These are phyloP conservation scores for Rhodotorula kratochvilovae DNA, from an alignment of 768 basidiomycete species.

Conservation along the genomic window DNA sequence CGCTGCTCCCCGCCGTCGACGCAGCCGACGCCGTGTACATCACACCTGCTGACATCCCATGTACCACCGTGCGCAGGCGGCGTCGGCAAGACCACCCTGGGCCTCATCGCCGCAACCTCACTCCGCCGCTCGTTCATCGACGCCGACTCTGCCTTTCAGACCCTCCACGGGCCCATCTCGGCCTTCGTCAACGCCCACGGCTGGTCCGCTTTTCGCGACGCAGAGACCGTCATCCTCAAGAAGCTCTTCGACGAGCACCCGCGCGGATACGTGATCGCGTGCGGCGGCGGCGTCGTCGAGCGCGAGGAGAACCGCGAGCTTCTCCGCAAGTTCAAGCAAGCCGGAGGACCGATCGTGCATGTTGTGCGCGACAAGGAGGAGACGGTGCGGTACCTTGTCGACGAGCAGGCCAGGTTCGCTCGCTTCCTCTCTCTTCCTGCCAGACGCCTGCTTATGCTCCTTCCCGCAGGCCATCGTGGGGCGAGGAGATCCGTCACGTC, in stretches of 20 bases:
- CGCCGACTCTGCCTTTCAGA: slow-evolving; percentile 71
- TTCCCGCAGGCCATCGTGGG: slow-evolving; percentile 26
- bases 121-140: slow-evolving; percentile 74
- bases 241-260: slow-evolving; percentile 60
- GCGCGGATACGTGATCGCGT: slow-evolving; percentile 68
- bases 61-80: slow-evolving; percentile 13
- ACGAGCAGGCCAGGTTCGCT: slow-evolving; percentile 34
- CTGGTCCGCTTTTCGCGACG: slow-evolving; percentile 79
- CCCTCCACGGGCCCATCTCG: slow-evolving; percentile 45
- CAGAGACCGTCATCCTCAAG: slow-evolving; percentile 65
- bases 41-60: background rate
- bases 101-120: slow-evolving; percentile 65
- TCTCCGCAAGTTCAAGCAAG: slow-evolving; percentile 59
- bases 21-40: too few relatives aligned
- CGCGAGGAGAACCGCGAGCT: slow-evolving; percentile 66
- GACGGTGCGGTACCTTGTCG: slow-evolving; percentile 39
- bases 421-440: background rate
- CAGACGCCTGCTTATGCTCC: background rate
- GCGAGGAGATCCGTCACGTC: slow-evolving; percentile 37
- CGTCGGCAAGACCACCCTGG: slow-evolving; percentile 79
- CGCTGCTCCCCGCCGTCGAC: too few relatives aligned
- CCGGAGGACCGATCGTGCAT: slow-evolving; percentile 63
- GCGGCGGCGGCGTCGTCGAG: slow-evolving; percentile 96
- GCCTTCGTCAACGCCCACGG: slow-evolving; percentile 64
- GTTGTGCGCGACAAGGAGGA: slow-evolving; percentile 60